Percentiles rank a stretch among this genome's conserved stretches.
phyloP scores from a whole-genome alignment of 2,329 filamentous ascomycete species.

The Stagonosporopsis vannaccii region DNA sequence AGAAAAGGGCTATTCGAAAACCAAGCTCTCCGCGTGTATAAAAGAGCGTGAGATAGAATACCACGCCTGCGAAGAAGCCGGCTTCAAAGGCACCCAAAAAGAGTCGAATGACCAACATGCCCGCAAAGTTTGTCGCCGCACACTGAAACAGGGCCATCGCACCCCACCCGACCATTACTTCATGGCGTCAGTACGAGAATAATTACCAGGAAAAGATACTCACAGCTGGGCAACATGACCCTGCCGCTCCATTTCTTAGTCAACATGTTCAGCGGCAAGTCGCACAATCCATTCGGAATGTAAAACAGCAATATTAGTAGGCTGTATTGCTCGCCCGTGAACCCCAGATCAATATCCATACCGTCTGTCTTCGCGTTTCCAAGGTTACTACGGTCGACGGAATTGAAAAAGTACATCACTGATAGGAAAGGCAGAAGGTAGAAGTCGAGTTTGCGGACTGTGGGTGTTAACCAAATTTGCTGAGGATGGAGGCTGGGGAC shows the following conservation, averaged over 20 bases:
- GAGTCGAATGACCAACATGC: conserved; percentile 60
- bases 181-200: neutral
- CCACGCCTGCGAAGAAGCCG: conserved; percentile 62
- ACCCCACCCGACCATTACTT: conserved; percentile 59
- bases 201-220: conserved; percentile 8
- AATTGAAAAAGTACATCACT: conserved; percentile 53
- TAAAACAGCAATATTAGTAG: conserved; percentile 60
- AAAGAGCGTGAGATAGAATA: conserved; percentile 63
- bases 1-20: conserved; percentile 57
- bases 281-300: conserved; percentile 59
- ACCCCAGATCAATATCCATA: conserved; percentile 54
- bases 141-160: conserved; percentile 58
- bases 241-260: conserved; percentile 58
- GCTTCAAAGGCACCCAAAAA: conserved; percentile 59
- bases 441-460: conserved; percentile 52
- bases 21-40: conserved; percentile 53
- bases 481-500: conserved; percentile 4
- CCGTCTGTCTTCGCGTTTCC: conserved; percentile 61
- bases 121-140: conserved; percentile 57
- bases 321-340: conserved; percentile 53
- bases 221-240: conserved; percentile 49
- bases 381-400: conserved; percentile 53
- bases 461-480: neutral
- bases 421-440: conserved; percentile 55
- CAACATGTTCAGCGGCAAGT: conserved; percentile 59